These are phyloP conservation scores for Citrus glauca DNA, from an alignment of 345 rosid species.

Conservation along the genomic window DNA sequence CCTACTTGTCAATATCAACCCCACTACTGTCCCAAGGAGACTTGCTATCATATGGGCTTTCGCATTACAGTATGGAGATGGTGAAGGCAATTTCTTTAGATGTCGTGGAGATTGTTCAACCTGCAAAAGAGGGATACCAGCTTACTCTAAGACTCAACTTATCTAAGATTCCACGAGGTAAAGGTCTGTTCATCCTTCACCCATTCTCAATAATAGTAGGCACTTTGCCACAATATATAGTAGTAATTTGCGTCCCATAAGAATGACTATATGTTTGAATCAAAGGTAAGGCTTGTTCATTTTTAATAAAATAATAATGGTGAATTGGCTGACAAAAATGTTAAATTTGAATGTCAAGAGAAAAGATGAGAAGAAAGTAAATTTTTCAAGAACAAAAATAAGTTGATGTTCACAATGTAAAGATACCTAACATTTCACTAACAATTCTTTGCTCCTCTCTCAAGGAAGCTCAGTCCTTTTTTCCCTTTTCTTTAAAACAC, in stretches of 20 bases:
- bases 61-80: conserved; percentile 35
- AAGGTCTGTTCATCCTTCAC: conserved; percentile 43
- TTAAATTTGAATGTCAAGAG: not conserved
- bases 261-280: not conserved
- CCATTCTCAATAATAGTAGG: not conserved
- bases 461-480: no score
- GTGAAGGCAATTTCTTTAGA: conserved; percentile 44
- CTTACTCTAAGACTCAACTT: conserved; percentile 65
- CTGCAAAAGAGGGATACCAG: conserved; percentile 77
- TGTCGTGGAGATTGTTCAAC: conserved; percentile 69
- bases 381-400: not conserved
- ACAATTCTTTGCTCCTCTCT: no score
- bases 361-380: not conserved
- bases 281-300: not conserved
- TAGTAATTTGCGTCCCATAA: not conserved
- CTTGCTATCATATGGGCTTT: conserved; percentile 35
- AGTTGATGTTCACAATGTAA: not conserved
- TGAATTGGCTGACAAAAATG: not conserved
- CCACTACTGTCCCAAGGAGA: conserved; percentile 54
- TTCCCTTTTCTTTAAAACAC: no score
- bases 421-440: not conserved
- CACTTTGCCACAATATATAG: not conserved
- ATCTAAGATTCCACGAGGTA: conserved; percentile 50
- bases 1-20: conserved; percentile 56
- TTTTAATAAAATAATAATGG: not conserved